Conservation (phyloP, 805 yeast genomes). For the Candida xiaguanensis region DNA sequence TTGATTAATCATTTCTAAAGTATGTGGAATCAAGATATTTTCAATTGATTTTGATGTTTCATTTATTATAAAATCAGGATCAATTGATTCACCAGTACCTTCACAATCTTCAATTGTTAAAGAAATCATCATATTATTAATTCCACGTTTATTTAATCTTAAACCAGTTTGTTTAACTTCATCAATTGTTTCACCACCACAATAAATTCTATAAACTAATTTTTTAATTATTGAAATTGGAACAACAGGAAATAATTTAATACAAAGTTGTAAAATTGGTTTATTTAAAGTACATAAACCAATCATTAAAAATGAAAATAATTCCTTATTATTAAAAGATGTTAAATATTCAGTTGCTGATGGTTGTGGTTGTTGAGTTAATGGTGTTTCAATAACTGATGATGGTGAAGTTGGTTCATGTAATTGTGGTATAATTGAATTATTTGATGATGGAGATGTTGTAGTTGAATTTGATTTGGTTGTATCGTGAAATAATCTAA, state of each 20-base stretch:
- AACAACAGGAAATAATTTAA: constrained; percentile 65
- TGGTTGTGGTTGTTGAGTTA: constrained; percentile 2
- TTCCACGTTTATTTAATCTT: constrained; percentile 65
- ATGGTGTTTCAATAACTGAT: constrained; percentile 6
- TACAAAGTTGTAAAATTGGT: constrained; percentile 56
- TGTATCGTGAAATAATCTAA: constrained; percentile 2
- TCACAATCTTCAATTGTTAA: constrained; percentile 91
- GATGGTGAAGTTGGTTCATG: constrained; percentile 4
- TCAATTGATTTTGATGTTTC: constrained; percentile 67
- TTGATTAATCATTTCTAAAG: constrained; percentile 50
- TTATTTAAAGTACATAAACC: constrained; percentile 68
- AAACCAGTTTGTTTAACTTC: constrained; percentile 73
- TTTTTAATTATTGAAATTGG: constrained; percentile 70
- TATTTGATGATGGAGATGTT: constrained; percentile 3
- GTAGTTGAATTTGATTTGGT: constrained; percentile 4
- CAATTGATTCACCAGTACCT: constrained; percentile 57
- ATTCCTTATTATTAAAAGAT: constrained; percentile 49
- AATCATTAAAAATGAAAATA: constrained; percentile 62
- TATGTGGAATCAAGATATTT: constrained; percentile 67
- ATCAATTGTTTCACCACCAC: constrained; percentile 79
- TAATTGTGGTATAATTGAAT: constrained; percentile 3
- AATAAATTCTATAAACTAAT: constrained; percentile 76
- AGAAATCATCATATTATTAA: constrained; percentile 92
- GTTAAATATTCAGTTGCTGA: constrained; percentile 39
- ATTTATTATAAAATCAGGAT: constrained; percentile 54